Base-by-base conservation (phyloP, 2,329 filamentous ascomycete species). In the Fusarium irregulare region DNA sequence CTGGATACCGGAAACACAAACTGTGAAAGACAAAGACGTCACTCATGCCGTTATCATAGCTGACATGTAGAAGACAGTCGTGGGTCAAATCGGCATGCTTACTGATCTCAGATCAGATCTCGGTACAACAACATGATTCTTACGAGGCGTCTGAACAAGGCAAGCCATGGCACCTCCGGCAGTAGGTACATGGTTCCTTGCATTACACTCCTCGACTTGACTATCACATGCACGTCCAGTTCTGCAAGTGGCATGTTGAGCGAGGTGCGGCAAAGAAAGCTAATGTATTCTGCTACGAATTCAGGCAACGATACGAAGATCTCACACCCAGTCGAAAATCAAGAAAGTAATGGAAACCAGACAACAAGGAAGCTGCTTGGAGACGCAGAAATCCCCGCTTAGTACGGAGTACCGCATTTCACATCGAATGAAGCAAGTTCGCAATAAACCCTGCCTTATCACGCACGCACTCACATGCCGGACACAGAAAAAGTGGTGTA, bases 371-470 rank as follows among this genome's bases (percentile, higher is more conserved):
- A 50, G 32, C 34, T 40, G 16, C 55, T 23, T 48, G 34, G 23
- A 48, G 41, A 49, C n/a, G 34, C 50, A 47, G 34, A 21, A 14
- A 21, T 32, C 40, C 48, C 57, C 56, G 18, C 41, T 59, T 45
- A 23, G 60, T 45, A 42, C 34, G 34, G 21, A n/a, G 60, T 45
- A 46, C 34, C 44, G 28, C 27, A 56, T 49, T 51, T 40, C 20
- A 23, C 53, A 48, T 53, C 64, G 40, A 60, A 68, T 61, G 58
- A 49, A 57, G 44, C 28, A 23, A 44, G 46, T 53, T 68, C 49
- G 56, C 63, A 68, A 71, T 60, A 65, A 51, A 48, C 58, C 67
- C 40, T 67, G 55, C 37, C 49, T 67, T 70, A 68, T 68, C 67
- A 70, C 67, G 58, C 48, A 64, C 42, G 20, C 23, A 54, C 51